Conservation (phyloP, 2,329 filamentous ascomycete genomes). For the Penicillium verrucosum region DNA sequence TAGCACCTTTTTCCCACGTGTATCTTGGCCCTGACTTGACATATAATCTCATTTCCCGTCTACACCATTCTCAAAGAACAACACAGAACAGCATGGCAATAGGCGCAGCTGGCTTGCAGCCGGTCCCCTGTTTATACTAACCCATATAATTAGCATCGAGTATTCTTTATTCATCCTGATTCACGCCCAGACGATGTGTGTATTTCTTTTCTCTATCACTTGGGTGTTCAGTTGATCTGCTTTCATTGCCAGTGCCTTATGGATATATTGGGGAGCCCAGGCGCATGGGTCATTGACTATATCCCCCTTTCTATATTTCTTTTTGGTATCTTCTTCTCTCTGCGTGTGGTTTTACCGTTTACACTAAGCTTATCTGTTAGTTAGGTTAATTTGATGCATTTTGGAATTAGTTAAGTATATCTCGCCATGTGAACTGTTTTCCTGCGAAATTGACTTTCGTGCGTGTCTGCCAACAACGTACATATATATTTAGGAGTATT, state of each 20-base stretch:
- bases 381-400: neutral
- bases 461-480: neutral
- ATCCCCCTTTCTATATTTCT: neutral
- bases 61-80: neutral
- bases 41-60: neutral
- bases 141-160: conserved; percentile 3
- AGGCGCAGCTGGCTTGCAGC: conserved; percentile 6
- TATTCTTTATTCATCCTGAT: neutral
- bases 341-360: neutral
- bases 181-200: neutral
- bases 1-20: neutral
- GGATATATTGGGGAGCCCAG: conserved; percentile 2
- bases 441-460: neutral
- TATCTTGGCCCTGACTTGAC: conserved; percentile 3
- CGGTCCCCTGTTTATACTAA: conserved; percentile 6
- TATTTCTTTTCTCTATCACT: neutral
- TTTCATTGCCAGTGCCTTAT: neutral
- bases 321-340: neutral
- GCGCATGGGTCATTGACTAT: conserved; percentile 6
- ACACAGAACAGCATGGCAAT: neutral
- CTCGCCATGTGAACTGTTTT: neutral
- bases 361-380: neutral
- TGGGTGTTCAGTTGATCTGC: neutral
- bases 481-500: neutral
- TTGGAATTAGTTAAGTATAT: neutral